Percentiles rank a stretch among this genome's conserved stretches.
phyloP scores from a whole-genome alignment of 1,139 yeast genomes.

The Diutina neorugosa region DNA sequence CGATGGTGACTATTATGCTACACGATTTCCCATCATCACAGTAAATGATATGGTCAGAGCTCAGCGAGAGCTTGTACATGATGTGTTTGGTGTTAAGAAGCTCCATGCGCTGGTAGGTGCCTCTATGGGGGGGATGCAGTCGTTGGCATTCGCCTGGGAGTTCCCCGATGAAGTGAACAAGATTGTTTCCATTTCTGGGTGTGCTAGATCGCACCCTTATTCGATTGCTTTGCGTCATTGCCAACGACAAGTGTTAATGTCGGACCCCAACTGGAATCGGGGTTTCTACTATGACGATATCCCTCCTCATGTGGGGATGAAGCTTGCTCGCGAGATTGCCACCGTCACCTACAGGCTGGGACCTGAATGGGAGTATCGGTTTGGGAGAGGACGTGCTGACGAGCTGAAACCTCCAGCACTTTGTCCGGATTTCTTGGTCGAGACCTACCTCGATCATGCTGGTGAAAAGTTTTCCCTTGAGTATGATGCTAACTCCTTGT shows the following conservation, averaged over 20 bases:
- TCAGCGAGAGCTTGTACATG: conserved; percentile 55
- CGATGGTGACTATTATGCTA: conserved; percentile 57
- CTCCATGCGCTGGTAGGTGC: conserved; percentile 80
- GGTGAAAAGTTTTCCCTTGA: conserved; percentile 89
- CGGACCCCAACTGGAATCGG: conserved; percentile 89
- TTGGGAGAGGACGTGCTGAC: conserved; percentile 81
- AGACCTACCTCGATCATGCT: conserved; percentile 86
- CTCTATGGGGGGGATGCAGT: conserved; percentile 97
- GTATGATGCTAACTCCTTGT: conserved; percentile 81
- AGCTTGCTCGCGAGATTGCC: conserved; percentile 84
- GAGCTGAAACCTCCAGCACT: conserved; percentile 71
- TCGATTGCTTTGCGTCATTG: conserved; percentile 90
- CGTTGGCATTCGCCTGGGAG: conserved; percentile 76
- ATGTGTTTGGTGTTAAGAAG: conserved; percentile 49
- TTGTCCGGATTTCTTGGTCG: conserved; percentile 87
- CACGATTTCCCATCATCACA: conserved; percentile 77
- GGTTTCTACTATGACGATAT: conserved; percentile 72
- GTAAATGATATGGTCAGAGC: conserved; percentile 88
- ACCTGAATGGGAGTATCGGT: conserved; percentile 92
- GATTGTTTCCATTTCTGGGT: conserved; percentile 72
- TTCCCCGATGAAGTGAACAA: conserved; percentile 67
- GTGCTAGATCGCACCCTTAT: conserved; percentile 89
- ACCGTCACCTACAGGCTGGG: conserved; percentile 92
- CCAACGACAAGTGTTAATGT: conserved; percentile 87
- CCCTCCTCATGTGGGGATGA: conserved; percentile 94